Evolutionary conservation across 2,329 filamentous ascomycete genomes (phyloP).

Genomic region (Monilinia aucupariae): DNA sequence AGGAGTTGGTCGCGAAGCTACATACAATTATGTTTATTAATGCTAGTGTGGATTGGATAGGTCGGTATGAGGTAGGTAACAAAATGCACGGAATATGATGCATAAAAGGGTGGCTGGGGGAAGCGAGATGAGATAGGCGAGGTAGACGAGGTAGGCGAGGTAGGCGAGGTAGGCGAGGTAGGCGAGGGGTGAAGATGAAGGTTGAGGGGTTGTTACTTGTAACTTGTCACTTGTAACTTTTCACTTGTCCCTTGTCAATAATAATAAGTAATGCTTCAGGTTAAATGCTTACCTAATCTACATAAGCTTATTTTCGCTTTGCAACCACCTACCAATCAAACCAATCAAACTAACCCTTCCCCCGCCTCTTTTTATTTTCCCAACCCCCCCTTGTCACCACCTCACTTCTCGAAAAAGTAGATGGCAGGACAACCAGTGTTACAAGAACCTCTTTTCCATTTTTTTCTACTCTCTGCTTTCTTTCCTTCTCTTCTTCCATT

Average conservation of each 20-base stretch:
- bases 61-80: no score
- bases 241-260: no score
- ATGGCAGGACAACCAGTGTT: conserved; percentile 23
- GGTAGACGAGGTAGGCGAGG: not conserved
- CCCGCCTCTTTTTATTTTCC: conserved; percentile 10
- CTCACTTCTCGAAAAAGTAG: conserved; percentile 13
- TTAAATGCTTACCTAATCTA: no score
- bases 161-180: not conserved
- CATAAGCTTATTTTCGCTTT: not conserved
- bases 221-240: no score
- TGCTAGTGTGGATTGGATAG: not conserved
- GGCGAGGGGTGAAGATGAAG: no score
- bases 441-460: conserved; percentile 13
- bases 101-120: not conserved
- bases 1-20: not conserved
- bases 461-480: not conserved
- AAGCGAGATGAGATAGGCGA: not conserved
- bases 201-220: no score
- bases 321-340: not conserved
- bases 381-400: conserved; percentile 6
- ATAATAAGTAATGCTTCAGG: no score
- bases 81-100: not conserved
- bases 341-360: not conserved
- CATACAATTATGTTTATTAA: not conserved
- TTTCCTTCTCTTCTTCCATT: conserved; percentile 4